These are phyloP conservation scores for Irineochytrium annulatum DNA, from an alignment of 192 early-diverging fungal genomes.

Conservation along the genomic window DNA sequence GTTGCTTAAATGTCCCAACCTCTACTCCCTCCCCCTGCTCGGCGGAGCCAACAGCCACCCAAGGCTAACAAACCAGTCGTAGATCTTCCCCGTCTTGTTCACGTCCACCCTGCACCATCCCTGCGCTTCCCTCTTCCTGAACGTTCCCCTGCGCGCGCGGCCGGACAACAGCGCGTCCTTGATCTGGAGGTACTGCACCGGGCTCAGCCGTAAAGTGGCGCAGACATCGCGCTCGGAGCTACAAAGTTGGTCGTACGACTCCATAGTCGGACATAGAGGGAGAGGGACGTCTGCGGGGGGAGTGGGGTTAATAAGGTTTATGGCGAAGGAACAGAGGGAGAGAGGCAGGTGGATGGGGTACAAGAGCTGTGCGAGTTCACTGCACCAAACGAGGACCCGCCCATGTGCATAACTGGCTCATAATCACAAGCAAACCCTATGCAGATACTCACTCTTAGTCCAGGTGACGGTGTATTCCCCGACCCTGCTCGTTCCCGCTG, in stretches of 20 bases:
- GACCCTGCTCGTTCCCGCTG: no score
- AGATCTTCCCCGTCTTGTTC: conserved; percentile 79
- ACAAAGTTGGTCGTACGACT: conserved; percentile 49
- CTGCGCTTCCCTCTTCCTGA: conserved; percentile 91
- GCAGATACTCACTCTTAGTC: conserved; percentile 34
- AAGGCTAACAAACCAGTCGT: conserved; percentile 80
- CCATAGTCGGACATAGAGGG: conserved; percentile 17
- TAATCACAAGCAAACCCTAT: background rate
- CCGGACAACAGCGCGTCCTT: conserved; percentile 73
- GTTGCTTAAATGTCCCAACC: no score
- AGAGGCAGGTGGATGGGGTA: background rate
- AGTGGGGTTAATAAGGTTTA: background rate
- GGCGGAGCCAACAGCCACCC: conserved; percentile 67
- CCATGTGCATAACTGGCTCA: background rate
- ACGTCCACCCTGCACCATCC: conserved; percentile 87
- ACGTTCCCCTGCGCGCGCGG: conserved; percentile 49
- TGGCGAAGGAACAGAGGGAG: background rate
- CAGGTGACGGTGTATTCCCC: conserved; percentile 33
- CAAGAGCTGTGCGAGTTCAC: background rate
- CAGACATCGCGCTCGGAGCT: conserved; percentile 68
- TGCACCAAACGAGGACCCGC: no score
- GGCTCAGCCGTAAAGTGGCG: conserved; percentile 74
- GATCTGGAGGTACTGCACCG: conserved; percentile 78
- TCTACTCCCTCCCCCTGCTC: no score
- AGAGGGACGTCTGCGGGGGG: conserved; percentile 21